Conservation (phyloP, 2,329 filamentous ascomycete genomes). For the Mycosphaerella sp. region DNA sequence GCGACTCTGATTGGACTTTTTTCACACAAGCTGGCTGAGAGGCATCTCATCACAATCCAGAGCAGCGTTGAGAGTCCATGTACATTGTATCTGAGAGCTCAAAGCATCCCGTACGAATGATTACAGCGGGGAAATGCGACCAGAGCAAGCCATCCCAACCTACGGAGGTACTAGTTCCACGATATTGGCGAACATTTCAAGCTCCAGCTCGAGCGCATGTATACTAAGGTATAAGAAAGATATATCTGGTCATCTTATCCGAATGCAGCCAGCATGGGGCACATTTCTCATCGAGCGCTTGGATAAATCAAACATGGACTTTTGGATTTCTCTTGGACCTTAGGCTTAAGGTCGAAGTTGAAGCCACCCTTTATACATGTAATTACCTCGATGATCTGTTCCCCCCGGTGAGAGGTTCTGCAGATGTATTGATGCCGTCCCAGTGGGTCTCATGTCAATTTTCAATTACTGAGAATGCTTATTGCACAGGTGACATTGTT, state of each 20-base stretch:
- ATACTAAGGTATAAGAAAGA: not conserved
- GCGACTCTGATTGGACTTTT: constrained; percentile 2
- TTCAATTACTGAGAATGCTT: too few relatives aligned
- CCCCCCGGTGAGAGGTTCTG: constrained; percentile 42
- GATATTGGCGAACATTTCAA: constrained; percentile 11
- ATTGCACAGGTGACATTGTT: too few relatives aligned
- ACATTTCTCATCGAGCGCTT: too few relatives aligned
- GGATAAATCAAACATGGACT: too few relatives aligned
- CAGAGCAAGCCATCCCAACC: constrained; percentile 13
- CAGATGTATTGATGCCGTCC: constrained; percentile 43
- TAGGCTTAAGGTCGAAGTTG: constrained; percentile 34
- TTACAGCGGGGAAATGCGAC: constrained; percentile 16
- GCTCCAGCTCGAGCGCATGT: constrained; percentile 1
- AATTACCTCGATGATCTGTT: constrained; percentile 45
- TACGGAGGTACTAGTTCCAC: constrained; percentile 12
- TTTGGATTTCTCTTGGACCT: constrained; percentile 30
- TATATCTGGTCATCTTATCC: constrained; percentile 4
- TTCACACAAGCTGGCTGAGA: constrained; percentile 7
- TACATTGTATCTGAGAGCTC: constrained; percentile 7
- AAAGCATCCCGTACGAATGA: constrained; percentile 16
- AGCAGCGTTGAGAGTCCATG: constrained; percentile 15
- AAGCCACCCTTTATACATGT: constrained; percentile 51
- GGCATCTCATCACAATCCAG: constrained; percentile 11
- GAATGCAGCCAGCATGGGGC: too few relatives aligned
- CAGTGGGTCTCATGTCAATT: constrained; percentile 38